Evolutionary conservation across 2,329 filamentous ascomycete species (phyloP).

Genomic region (Esteya vermicola): DNA sequence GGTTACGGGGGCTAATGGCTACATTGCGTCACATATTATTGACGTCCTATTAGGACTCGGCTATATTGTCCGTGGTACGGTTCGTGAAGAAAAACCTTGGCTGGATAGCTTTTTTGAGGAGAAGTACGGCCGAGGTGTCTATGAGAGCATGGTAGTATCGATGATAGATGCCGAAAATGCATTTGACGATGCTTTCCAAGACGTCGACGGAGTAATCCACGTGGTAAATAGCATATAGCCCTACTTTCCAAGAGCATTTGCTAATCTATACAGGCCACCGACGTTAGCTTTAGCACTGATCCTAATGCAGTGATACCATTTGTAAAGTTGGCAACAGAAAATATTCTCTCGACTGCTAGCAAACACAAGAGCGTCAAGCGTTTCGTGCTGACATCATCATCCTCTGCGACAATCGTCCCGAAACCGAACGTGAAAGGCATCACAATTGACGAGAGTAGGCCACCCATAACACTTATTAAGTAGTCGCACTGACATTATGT

Average conservation of each 20-base stretch:
- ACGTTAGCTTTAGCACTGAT: slow-evolving; percentile 19
- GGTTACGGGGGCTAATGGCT: slow-evolving; percentile 5
- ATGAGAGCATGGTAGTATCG: slow-evolving; percentile 14
- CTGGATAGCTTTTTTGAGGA: slow-evolving; percentile 13
- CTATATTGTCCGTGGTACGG: slow-evolving; percentile 29
- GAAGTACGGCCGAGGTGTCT: slow-evolving; percentile 17
- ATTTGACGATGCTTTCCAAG: slow-evolving; percentile 18
- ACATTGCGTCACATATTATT: slow-evolving; percentile 3
- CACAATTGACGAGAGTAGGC: slow-evolving; percentile 2
- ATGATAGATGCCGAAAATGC: background rate
- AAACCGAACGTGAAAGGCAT: slow-evolving; percentile 11
- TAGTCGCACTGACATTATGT: no score
- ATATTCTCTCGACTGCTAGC: slow-evolving; percentile 20
- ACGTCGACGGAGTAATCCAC: slow-evolving; percentile 1
- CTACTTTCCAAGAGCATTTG: no score
- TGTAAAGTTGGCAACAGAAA: slow-evolving; percentile 15
- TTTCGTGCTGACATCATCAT: slow-evolving; percentile 26
- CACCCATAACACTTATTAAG: no score
- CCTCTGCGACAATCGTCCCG: slow-evolving; percentile 10
- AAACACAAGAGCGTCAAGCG: slow-evolving; percentile 20
- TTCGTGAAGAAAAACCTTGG: slow-evolving; percentile 16
- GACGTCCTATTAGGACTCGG: slow-evolving; percentile 14
- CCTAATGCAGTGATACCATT: slow-evolving; percentile 24
- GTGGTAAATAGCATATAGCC: no score
- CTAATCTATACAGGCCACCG: no score